Evolutionary conservation across 1,284 basidiomycete species (phyloP), one percentile per base, ranked within the genome.

Genomic region (Wallemia ichthyophaga): DNA sequence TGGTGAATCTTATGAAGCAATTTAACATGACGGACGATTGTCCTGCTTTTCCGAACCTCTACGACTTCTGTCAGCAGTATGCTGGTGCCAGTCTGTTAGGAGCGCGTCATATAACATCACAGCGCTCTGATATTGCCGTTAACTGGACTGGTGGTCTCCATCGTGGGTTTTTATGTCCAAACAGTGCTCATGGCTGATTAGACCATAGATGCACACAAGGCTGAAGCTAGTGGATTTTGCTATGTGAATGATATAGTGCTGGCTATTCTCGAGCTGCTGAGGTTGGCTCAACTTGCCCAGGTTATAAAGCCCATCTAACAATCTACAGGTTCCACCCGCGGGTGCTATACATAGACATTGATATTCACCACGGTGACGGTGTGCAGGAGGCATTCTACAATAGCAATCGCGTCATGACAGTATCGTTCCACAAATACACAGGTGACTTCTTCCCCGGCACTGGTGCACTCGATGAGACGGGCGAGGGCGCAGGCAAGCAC

Each of bases 371-470:
- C 66, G 89, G 91, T 23, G 91, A 95, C 65, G 91, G 89, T 25
- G 89, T 95, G 3, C 91, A 95, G 68, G 83, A 91, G 63, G 94
- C 94, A 0, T 99, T 99, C 70, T 99, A 95, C 71, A 83, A 91
- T 65, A 86, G 88, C 32, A 92, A 98, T 66, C 82, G 94, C 24
- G 92, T 99, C 61, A 83, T 96, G 78, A 98, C 94, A 0, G 86
- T 95, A 23, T 96, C 92, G 0, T 98, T 99, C 71, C 92, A 99
- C 76, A 98, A 98, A 71, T 99, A 95, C 72, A 91, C 85, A 1
- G 87, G 87, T 62, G 88, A 95, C 67, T 99, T 99, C 74, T 99
- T 99, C 70, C 89, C 89, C 0, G 87, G 88, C 0, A 95, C 89
- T 0, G 89, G 89, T 17, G 87, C 89, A 68, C 75, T 92, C 13